Base-by-base conservation (phyloP, 2,329 filamentous ascomycete genomes). In the Venturia aucupariae region DNA sequence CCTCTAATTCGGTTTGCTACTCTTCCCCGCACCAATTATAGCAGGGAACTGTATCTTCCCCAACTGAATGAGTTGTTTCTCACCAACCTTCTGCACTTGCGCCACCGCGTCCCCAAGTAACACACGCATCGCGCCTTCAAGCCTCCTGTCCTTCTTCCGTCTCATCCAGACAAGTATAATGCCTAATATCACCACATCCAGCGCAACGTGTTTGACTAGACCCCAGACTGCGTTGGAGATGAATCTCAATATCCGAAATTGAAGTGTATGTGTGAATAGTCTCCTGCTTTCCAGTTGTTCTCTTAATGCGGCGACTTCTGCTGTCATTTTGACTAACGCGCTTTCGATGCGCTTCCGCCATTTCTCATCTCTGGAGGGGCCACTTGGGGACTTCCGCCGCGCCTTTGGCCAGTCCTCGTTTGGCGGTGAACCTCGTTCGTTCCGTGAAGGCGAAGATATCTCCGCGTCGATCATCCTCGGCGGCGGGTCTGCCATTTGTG, bases 251-350 rank as follows among this genome's bases (percentile, higher is more conserved):
- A 65, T 35, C 4, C 61, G 44, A 22, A 60, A 73, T 67, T 84
- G 83, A 68, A 83, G 87, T 68, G 84, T 84, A 22, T 84, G 82
- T 67, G 84, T 84, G 77, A 89, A 89, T 68, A 93, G 84, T 15
- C 89, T 82, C 0, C 90, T 86, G 0, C 86, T 84, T 63, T 91
- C 88, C 69, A 97, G 88, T 73, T 97, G 92, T 76, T 99, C 94
- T 42, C 94, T 84, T 67, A 97, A 77, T 0, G 94, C 94, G 1
- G 94, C 92, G 39, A 99, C 86, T 76, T 99, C 94, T 19, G 92
- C 89, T 5, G 92, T 96, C 77, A 97, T 86, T 70, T 92, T 90
- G 64, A 93, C 90, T 65, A 97, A 81, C 27, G 91, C 90, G 54
- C 87, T 84, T 77, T 97, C 93, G 67, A 97, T 88, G 69, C 89